Evolutionary conservation across 352 stramenopile genomes (phyloP).

Genomic region (Phytophthora syringae): DNA sequence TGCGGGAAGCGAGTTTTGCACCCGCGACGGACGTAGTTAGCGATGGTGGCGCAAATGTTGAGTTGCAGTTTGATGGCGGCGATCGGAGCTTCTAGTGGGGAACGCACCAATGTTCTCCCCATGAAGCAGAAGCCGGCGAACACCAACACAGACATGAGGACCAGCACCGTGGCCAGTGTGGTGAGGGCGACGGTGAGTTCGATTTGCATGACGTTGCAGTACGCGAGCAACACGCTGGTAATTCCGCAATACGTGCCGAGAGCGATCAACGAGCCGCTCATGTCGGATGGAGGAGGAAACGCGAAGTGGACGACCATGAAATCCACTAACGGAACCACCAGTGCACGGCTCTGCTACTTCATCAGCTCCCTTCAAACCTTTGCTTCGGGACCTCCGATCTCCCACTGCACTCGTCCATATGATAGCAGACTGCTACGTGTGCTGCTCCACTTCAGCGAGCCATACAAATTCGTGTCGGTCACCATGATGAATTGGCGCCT

Average conservation of each 20-base stretch:
- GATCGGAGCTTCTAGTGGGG: slow-evolving; percentile 22
- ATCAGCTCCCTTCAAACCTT: slow-evolving; percentile 10
- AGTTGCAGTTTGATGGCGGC: slow-evolving; percentile 28
- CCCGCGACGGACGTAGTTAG: slow-evolving; percentile 15
- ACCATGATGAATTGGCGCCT: no score
- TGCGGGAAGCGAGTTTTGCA: slow-evolving; percentile 26
- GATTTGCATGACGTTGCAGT: slow-evolving; percentile 27
- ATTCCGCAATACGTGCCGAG: slow-evolving; percentile 25
- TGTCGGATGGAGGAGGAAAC: slow-evolving; percentile 11
- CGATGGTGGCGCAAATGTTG: slow-evolving; percentile 22
- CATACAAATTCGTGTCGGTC: no score
- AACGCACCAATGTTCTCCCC: slow-evolving; percentile 24
- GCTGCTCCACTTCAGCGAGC: neutral
- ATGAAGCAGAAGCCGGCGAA: slow-evolving; percentile 31
- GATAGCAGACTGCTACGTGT: neutral
- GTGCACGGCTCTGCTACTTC: slow-evolving; percentile 16
- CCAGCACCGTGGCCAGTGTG: neutral
- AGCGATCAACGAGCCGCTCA: slow-evolving; percentile 24
- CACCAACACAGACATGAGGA: slow-evolving; percentile 16
- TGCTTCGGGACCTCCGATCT: neutral
- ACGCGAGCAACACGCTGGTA: slow-evolving; percentile 22
- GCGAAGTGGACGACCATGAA: slow-evolving; percentile 16
- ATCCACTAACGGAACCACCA: neutral
- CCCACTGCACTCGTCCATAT: slow-evolving; percentile 15
- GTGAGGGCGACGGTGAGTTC: slow-evolving; percentile 15